A percentile compares a stretch with the other conserved stretches of the same genome.
Conservation (phyloP, 1,284 basidiomycete genomes). For the Abortiporus biennis region DNA sequence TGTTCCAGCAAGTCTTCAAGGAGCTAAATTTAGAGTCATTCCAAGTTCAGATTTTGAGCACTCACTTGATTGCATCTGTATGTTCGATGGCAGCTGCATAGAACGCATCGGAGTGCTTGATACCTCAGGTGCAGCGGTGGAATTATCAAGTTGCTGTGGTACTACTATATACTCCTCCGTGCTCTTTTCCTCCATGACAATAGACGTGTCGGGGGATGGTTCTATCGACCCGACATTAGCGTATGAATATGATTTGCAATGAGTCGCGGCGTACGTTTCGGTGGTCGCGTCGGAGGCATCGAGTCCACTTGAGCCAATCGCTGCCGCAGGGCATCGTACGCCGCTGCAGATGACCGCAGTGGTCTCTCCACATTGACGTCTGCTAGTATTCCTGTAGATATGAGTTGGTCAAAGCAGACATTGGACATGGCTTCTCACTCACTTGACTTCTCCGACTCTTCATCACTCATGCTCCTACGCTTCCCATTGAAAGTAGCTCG, state of each 20-base stretch:
- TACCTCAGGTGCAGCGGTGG: constrained; percentile 38
- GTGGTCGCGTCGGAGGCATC: constrained; percentile 14
- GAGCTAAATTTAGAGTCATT: neutral
- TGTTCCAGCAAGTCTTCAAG: constrained; percentile 62
- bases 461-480: constrained; percentile 58
- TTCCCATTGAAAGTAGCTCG: constrained; percentile 43
- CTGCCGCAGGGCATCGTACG: constrained; percentile 25
- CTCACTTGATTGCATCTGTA: constrained; percentile 55
- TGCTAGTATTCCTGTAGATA: too few relatives aligned
- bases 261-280: constrained; percentile 4
- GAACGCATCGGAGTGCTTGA: constrained; percentile 53
- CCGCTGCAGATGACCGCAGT: constrained; percentile 15
- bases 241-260: too few relatives aligned
- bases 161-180: too few relatives aligned
- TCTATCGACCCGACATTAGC: too few relatives aligned
- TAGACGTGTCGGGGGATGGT: too few relatives aligned
- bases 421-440: neutral
- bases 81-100: constrained; percentile 50
- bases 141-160: too few relatives aligned
- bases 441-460: constrained; percentile 45
- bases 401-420: too few relatives aligned
- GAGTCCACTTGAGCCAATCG: constrained; percentile 17
- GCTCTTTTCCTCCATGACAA: too few relatives aligned
- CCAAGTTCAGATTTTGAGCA: constrained; percentile 7
- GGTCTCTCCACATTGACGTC: too few relatives aligned